Evolutionary conservation across 129 eudicot genomes (phyloP), one percentile per base, ranked within the genome.

Genomic region (Lactuca saligna): DNA sequence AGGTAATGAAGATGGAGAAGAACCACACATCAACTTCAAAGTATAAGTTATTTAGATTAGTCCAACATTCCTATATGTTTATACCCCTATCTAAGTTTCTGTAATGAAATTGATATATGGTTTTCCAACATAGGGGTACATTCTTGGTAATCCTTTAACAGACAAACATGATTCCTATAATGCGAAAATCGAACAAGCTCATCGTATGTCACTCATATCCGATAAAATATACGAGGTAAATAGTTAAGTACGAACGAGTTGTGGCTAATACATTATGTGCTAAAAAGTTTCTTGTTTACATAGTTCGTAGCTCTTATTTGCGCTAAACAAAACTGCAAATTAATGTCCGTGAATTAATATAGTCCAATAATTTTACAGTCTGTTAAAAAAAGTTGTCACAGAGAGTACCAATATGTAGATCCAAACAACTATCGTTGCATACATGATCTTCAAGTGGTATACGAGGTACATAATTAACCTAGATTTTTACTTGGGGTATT

Each of bases 401-500:
- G 77, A 25, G 77, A 70, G 62, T 78, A 78, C 69, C 4, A 56
- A 11, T 53, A 78, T 2, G 73, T 71, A 57, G 82, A 78, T 70
- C 77, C 77, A 38, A 64, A 57, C 75, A 68, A 76, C 69, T 51
- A 7, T 49, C 54, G 49, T 3, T 76, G 80, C 33, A 14, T 37
- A 35, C 60, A 35, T 60, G 75, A 68, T 60, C 63, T 75, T 59
- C 49, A 41, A 61, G 68, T 57, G 55, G 69, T 56, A 17, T 10
- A 38, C 3, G 39, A 76, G 80, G 80, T 76, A 66, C 33, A 58
- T 39, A 0, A 8, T 3, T 10, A 53, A 46, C 17, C 3, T 31
- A 17, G 51, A 55, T 42, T 32, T 10, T 50, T 33, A 51, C 7
- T 14, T 25, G 29, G 38, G 6, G 6, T 35, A 4, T 35, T 35